Evolutionary conservation across 163 green algal genomes (phyloP).

Genomic region (Chlorella variabilis): DNA sequence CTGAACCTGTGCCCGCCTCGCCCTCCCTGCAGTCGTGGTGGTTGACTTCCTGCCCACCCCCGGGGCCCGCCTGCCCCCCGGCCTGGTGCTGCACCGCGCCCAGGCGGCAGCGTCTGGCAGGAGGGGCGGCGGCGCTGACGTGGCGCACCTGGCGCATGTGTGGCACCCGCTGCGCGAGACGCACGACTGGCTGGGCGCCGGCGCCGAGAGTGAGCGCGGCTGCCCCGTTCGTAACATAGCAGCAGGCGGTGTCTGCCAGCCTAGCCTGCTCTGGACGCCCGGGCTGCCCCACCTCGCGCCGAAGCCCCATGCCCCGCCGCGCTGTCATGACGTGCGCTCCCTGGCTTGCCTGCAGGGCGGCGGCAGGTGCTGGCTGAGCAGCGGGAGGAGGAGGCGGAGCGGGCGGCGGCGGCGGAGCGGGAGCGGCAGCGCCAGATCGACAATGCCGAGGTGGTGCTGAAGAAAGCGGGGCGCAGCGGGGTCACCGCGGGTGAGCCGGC

Average conservation of each 20-base stretch:
- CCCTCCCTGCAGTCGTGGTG: conserved; percentile 55
- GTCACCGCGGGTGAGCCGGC: background rate
- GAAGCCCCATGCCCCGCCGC: background rate
- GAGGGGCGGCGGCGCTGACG: background rate
- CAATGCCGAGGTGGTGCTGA: background rate
- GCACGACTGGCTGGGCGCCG: conserved; percentile 25
- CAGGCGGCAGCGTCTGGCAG: background rate
- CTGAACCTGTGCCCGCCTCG: too few species aligned
- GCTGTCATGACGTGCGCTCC: too few species aligned
- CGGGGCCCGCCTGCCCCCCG: conserved; percentile 22
- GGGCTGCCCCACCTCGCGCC: background rate
- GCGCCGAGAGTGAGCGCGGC: conserved; percentile 34
- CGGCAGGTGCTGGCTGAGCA: conserved; percentile 4
- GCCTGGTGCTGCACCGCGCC: conserved; percentile 12
- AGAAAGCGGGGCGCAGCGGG: conserved; percentile 1
- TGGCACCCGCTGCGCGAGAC: conserved; percentile 33
- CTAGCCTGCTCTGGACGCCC: background rate
- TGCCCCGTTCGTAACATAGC: background rate
- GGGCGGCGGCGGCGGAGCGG: conserved; percentile 11
- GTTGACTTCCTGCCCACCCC: conserved; percentile 57
- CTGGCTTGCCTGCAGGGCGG: conserved; percentile 16
- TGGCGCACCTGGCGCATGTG: conserved; percentile 38
- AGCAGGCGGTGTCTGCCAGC: background rate
- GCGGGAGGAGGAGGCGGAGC: background rate
- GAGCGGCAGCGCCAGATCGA: conserved; percentile 19